Percentiles rank a stretch among this genome's conserved stretches.
phyloP scores from a whole-genome alignment of 805 yeast genomes.

The Soucietia sequanensis region DNA sequence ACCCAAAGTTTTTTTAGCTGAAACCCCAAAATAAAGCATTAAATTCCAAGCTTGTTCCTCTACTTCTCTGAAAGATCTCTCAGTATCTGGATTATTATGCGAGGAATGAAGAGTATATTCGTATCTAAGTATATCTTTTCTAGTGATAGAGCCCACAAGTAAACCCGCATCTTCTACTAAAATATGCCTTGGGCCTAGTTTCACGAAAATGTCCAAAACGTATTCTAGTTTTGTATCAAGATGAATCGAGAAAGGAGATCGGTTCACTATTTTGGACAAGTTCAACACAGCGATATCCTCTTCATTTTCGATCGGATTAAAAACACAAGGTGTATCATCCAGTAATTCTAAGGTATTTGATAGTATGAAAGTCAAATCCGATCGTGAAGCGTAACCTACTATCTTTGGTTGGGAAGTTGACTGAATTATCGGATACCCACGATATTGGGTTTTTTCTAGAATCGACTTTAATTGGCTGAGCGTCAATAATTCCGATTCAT shows the following conservation, averaged over 20 bases:
- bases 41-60: slow-evolving; percentile 35
- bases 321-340: slow-evolving; percentile 9
- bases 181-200: slow-evolving; percentile 76
- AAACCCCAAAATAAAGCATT: slow-evolving; percentile 18
- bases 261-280: slow-evolving; percentile 36
- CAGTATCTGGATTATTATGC: slow-evolving; percentile 10
- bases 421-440: slow-evolving; percentile 56
- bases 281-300: slow-evolving; percentile 8
- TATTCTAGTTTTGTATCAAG: slow-evolving; percentile 56
- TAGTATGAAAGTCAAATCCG: slow-evolving; percentile 35
- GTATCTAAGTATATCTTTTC: slow-evolving; percentile 77
- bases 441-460: slow-evolving; percentile 31
- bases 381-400: slow-evolving; percentile 46
- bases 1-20: slow-evolving; percentile 23
- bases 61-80: slow-evolving; percentile 10
- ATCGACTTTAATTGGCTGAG: slow-evolving; percentile 32
- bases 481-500: slow-evolving; percentile 24
- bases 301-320: slow-evolving; percentile 2
- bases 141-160: slow-evolving; percentile 73
- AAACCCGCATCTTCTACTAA: slow-evolving; percentile 62
- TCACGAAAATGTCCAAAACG: slow-evolving; percentile 65
- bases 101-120: slow-evolving; percentile 40
- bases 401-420: slow-evolving; percentile 36
- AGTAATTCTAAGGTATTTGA: slow-evolving; percentile 7
- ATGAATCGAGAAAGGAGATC: slow-evolving; percentile 62